phyloP scores from a whole-genome alignment of 75 land plant genomes.

The Pinus albicaulis region DNA sequence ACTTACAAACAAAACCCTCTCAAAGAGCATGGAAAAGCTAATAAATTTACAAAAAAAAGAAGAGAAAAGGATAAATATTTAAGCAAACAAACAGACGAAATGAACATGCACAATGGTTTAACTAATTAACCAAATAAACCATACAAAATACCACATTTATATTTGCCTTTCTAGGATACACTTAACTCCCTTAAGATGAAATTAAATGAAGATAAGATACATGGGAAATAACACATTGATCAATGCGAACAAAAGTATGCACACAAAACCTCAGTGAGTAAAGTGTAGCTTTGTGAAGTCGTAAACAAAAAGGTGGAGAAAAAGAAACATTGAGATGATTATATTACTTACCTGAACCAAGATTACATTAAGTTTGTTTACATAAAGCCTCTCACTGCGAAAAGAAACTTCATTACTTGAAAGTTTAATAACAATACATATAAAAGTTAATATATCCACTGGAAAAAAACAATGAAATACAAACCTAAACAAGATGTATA shows the following conservation, averaged over 20 bases:
- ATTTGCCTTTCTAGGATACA: background rate
- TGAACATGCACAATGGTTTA: too few relatives aligned
- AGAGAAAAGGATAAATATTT: too few relatives aligned
- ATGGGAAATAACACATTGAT: too few relatives aligned
- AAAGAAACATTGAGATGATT: background rate
- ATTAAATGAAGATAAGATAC: background rate
- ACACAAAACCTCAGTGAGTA: background rate
- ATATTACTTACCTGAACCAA: conserved; percentile 75
- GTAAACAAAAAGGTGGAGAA: conserved; percentile 2
- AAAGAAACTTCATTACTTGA: conserved; percentile 92
- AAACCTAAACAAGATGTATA: background rate
- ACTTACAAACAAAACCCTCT: too few relatives aligned
- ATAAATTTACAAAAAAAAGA: too few relatives aligned
- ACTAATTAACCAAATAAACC: background rate
- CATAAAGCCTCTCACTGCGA: conserved; percentile 78
- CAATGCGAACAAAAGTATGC: too few relatives aligned
- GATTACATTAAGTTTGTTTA: conserved; percentile 94
- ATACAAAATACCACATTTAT: background rate
- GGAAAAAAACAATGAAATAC: background rate
- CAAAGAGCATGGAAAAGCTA: too few relatives aligned
- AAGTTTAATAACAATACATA: conserved; percentile 43
- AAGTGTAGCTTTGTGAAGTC: background rate
- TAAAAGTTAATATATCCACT: background rate
- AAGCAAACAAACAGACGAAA: too few relatives aligned
- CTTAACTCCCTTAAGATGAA: background rate